Percentiles rank a stretch among this genome's conserved stretches.
Evolutionary conservation across 495 filamentous ascomycete genomes (phyloP).

Genomic region (Hyphodiscus hymeniophilus): DNA sequence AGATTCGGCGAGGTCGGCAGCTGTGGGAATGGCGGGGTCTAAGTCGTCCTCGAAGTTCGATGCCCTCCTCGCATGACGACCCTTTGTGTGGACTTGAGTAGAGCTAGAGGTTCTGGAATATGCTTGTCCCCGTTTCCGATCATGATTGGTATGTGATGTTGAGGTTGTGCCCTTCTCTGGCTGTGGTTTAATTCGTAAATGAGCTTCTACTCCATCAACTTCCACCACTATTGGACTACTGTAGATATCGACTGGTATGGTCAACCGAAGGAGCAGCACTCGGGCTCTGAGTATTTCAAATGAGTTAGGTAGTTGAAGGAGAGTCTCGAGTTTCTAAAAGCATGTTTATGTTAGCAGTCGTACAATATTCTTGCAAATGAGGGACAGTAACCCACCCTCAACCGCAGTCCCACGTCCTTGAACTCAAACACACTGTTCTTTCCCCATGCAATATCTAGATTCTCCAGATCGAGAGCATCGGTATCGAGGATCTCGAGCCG

Average conservation of each 20-base stretch:
- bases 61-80: not conserved
- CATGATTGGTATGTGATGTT: slow-evolving; percentile 23
- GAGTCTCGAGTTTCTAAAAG: slow-evolving; percentile 60
- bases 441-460: slow-evolving; percentile 69
- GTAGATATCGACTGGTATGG: slow-evolving; percentile 74
- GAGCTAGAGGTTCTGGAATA: not conserved
- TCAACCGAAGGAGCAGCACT: slow-evolving; percentile 62
- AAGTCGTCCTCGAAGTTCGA: slow-evolving; percentile 9
- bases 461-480: slow-evolving; percentile 68
- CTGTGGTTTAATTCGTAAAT: slow-evolving; percentile 33
- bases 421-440: slow-evolving; percentile 71
- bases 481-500: slow-evolving; percentile 75
- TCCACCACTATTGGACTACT: slow-evolving; percentile 70
- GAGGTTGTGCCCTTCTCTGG: slow-evolving; percentile 13
- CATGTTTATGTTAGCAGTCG: slow-evolving; percentile 4
- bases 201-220: slow-evolving; percentile 66
- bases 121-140: slow-evolving; percentile 13
- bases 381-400: slow-evolving; percentile 49
- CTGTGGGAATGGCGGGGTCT: slow-evolving; percentile 55
- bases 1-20: slow-evolving; percentile 77
- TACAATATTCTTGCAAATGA: not conserved
- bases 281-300: slow-evolving; percentile 63
- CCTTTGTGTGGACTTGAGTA: not conserved
- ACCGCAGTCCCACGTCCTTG: slow-evolving; percentile 66
- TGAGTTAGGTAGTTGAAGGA: slow-evolving; percentile 62